Conservation (phyloP, 78 protist genomes). For the Dictyostelium purpureum region DNA sequence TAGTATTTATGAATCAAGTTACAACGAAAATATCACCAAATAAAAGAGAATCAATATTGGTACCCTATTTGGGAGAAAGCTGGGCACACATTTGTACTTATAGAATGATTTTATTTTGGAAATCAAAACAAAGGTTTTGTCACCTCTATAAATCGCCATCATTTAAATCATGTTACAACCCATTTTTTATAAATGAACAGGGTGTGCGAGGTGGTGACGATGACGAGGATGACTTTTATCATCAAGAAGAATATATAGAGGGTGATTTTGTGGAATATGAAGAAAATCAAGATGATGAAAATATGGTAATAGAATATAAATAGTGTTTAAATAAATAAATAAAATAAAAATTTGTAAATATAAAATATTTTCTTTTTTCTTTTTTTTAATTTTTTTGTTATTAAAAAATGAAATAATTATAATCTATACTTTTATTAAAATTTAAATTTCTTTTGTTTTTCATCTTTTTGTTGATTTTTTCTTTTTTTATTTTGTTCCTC, state of each 20-base stretch:
- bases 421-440: conserved; percentile 53
- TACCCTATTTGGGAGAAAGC: conserved; percentile 84
- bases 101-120: conserved; percentile 30
- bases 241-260: neutral
- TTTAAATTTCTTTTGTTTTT: conserved; percentile 81
- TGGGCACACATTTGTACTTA: conserved; percentile 84
- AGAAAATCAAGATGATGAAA: neutral
- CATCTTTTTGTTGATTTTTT: conserved; percentile 37
- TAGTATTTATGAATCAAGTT: conserved; percentile 85
- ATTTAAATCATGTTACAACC: neutral
- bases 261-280: no score
- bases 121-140: conserved; percentile 21
- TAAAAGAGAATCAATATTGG: conserved; percentile 26
- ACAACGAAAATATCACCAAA: conserved; percentile 56
- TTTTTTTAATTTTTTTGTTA: neutral
- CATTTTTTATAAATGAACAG: neutral
- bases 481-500: conserved; percentile 58
- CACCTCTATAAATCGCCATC: conserved; percentile 38
- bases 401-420: no score
- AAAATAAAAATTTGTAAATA: conserved; percentile 6
- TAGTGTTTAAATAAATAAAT: neutral
- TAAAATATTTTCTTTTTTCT: neutral
- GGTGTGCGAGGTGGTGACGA: conserved; percentile 30
- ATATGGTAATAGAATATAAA: neutral
- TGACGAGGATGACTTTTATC: neutral